Evolutionary conservation across 2,329 filamentous ascomycete species (phyloP), one percentile per base, ranked within the genome.

Genomic region (Cercospora sesami): DNA sequence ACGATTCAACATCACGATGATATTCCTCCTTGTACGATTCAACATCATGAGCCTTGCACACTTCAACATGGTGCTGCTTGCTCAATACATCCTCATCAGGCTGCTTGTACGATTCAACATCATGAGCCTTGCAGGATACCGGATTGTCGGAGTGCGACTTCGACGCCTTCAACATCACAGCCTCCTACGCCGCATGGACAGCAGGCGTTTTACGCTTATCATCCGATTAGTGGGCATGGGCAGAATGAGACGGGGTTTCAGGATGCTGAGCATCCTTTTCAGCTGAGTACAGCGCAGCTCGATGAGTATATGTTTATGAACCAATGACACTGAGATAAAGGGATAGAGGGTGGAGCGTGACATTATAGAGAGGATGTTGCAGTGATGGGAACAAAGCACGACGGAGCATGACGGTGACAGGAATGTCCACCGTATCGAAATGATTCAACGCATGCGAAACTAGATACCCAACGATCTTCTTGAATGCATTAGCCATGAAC

Each of bases 251-350:
- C 69, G 36, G 36, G 36, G 3, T 73, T 72, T 28, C 65, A 69
- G 14, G 70, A 71, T 61, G 68, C 70, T 4, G 72, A 72, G 28
- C 69, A 71, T 66, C 69, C 69, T n/a, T 72, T 72, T 42, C 71
- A 72, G 63, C 58, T 72, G 30, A 68, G 64, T 45, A 48, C 64
- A 21, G 63, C 60, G 39, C 69, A 70, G 55, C 64, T 73, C 31
- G 53, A 65, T 16, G 71, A 73, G 7, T 73, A 71, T 65, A 68
- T 69, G 65, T 72, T 71, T 59, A 69, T 71, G 70, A 69, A 67
- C 53, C 65, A 62, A 63, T 71, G 57, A 66, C 14, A 16, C 10
- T 14, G 23, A 12, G 4, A 55, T 28, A 57, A n/a, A 64, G 18
- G 30, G 18, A 31, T 39, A 53, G 23, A 48, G 4, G 23, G n/a